These are phyloP conservation scores for Crucihimalaya himalaica DNA, from an alignment of 345 rosid genomes.

Conservation along the genomic window DNA sequence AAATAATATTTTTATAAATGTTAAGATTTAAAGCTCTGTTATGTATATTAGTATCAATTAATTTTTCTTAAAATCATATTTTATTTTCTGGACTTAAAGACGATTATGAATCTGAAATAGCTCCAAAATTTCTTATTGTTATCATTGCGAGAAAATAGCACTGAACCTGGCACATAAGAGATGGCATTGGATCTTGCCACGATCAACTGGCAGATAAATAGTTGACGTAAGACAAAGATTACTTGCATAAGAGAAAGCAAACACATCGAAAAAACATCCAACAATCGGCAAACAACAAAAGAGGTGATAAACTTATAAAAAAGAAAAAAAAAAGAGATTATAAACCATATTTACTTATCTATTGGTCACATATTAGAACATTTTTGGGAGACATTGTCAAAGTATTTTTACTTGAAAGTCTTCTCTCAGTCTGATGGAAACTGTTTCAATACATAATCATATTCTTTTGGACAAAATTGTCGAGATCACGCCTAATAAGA, in stretches of 20 bases:
- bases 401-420: neutral
- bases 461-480: neutral
- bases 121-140: neutral
- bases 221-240: neutral
- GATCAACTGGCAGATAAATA: no score
- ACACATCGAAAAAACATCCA: no score
- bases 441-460: neutral
- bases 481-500: neutral
- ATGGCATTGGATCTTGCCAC: neutral
- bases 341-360: neutral
- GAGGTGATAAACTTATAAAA: no score
- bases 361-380: neutral
- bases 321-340: no score
- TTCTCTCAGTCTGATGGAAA: neutral
- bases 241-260: no score
- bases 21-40: no score
- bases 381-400: neutral
- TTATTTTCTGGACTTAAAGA: neutral
- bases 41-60: neutral
- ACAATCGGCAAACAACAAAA: no score
- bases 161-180: neutral
- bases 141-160: neutral
- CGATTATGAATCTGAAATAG: neutral
- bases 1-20: no score
- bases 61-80: neutral